Percentiles rank a stretch among this genome's conserved stretches.
Conservation (phyloP, 352 stramenopile species). For the Phytophthora pinifolia region DNA sequence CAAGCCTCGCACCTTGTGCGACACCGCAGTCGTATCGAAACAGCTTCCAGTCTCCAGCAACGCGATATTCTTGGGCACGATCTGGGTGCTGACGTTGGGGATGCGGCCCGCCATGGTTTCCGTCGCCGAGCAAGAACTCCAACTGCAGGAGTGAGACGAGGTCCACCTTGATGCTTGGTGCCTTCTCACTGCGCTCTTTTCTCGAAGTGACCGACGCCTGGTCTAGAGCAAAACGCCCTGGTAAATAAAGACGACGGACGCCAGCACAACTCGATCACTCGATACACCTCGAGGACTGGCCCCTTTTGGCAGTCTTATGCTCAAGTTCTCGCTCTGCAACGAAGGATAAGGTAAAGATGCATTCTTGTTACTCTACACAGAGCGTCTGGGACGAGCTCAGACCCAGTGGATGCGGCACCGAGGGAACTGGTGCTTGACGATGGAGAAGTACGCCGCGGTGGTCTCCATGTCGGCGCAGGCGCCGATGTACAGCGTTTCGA, state of each 20-base stretch:
- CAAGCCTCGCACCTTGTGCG: constrained; percentile 39
- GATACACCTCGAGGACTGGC: constrained; percentile 1
- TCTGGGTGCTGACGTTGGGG: constrained; percentile 81
- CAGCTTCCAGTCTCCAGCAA: constrained; percentile 92
- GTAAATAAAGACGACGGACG: constrained; percentile 29
- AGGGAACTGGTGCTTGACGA: constrained; percentile 66
- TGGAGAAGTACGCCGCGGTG: constrained; percentile 52
- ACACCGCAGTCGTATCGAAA: constrained; percentile 91
- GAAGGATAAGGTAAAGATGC: constrained; percentile 12
- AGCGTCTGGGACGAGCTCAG: constrained; percentile 29
- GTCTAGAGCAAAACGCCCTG: constrained; percentile 19
- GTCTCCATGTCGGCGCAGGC: constrained; percentile 69
- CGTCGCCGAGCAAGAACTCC: constrained; percentile 1
- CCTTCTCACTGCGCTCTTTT: constrained; percentile 30
- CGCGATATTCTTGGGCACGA: constrained; percentile 73
- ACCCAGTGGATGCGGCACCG: constrained; percentile 71
- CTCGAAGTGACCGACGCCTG: constrained; percentile 33
- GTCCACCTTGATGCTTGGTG: background rate
- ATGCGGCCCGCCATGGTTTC: constrained; percentile 61
- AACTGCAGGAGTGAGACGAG: background rate
- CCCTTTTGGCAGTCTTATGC: constrained; percentile 19
- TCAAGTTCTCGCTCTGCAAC: constrained; percentile 10
- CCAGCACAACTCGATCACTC: too few species aligned
- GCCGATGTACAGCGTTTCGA: constrained; percentile 66
- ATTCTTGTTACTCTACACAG: constrained; percentile 25